Percentiles rank a stretch among this genome's conserved stretches.
These are phyloP conservation scores for Cyclocybe aegerita DNA, from an alignment of 768 basidiomycete species.

Conservation along the genomic window DNA sequence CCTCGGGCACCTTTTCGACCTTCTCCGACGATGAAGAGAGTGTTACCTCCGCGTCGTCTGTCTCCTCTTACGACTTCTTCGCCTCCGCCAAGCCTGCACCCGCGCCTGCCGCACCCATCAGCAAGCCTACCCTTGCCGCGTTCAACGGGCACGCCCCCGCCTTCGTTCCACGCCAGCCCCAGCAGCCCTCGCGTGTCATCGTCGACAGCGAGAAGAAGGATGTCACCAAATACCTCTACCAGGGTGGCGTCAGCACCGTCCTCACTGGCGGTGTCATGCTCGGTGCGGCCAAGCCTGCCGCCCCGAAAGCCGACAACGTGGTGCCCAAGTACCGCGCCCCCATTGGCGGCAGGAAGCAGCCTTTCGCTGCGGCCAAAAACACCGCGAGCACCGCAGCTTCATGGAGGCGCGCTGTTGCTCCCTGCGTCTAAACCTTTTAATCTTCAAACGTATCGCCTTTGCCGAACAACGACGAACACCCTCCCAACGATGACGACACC, in stretches of 20 bases:
- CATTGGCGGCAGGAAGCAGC: slow-evolving; percentile 14
- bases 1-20: slow-evolving; percentile 28
- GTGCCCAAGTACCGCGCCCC: slow-evolving; percentile 17
- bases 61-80: slow-evolving; percentile 22
- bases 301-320: not conserved
- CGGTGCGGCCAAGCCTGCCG: slow-evolving; percentile 16
- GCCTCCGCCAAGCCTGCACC: slow-evolving; percentile 11
- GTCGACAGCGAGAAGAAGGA: slow-evolving; percentile 25
- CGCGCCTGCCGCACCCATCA: slow-evolving; percentile 1
- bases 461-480: too few relatives aligned
- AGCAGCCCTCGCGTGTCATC: slow-evolving; percentile 13
- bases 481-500: too few relatives aligned
- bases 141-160: slow-evolving; percentile 6
- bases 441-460: too few relatives aligned
- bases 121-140: slow-evolving; percentile 5
- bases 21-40: slow-evolving; percentile 30
- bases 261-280: slow-evolving; percentile 48
- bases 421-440: slow-evolving; percentile 6
- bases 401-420: slow-evolving; percentile 13
- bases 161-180: slow-evolving; percentile 14
- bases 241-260: slow-evolving; percentile 42
- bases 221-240: slow-evolving; percentile 37
- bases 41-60: slow-evolving; percentile 31
- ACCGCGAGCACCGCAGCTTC: slow-evolving; percentile 5
- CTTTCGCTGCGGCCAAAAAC: slow-evolving; percentile 4